Conservation (phyloP, 2,329 filamentous ascomycete genomes). For the Trichoderma guizhouense region DNA sequence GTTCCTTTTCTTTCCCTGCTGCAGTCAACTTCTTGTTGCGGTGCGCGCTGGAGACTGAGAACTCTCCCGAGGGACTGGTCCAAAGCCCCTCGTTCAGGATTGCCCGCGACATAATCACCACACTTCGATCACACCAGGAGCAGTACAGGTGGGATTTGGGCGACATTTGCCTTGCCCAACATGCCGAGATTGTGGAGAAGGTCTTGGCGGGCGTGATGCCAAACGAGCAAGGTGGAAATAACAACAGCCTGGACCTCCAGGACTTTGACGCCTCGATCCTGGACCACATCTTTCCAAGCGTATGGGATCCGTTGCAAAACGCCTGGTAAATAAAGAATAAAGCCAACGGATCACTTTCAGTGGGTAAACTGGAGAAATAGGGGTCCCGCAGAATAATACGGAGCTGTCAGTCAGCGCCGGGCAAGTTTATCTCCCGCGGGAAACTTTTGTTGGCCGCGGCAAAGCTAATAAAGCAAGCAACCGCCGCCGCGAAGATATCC, state of each 20-base stretch:
- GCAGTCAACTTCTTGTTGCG: conserved; percentile 50
- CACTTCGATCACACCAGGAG: conserved; percentile 39
- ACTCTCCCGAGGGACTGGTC: conserved; percentile 32
- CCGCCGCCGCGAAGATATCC: conserved; percentile 2
- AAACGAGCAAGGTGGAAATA: conserved; percentile 22
- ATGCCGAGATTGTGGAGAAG: conserved; percentile 46
- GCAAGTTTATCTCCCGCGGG: conserved; percentile 9
- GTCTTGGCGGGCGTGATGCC: conserved; percentile 31
- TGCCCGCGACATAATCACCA: conserved; percentile 39
- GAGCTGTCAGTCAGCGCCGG: not conserved
- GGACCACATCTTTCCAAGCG: conserved; percentile 34
- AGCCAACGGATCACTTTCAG: not conserved
- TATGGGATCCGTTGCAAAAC: conserved; percentile 38
- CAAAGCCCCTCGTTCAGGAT: conserved; percentile 41
- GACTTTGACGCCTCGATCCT: conserved; percentile 34
- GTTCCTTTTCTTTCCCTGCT: conserved; percentile 46
- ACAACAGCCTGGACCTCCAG: conserved; percentile 23
- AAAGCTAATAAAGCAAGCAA: conserved; percentile 16
- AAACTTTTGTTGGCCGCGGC: conserved; percentile 19
- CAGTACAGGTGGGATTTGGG: conserved; percentile 47
- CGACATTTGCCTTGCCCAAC: conserved; percentile 47
- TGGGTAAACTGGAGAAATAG: not conserved
- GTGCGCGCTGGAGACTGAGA: conserved; percentile 44
- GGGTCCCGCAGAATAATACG: not conserved
- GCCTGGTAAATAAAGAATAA: conserved; percentile 27